These are phyloP conservation scores for Lactarius pseudohatsudake DNA, from an alignment of 768 basidiomycete species.

Conservation along the genomic window DNA sequence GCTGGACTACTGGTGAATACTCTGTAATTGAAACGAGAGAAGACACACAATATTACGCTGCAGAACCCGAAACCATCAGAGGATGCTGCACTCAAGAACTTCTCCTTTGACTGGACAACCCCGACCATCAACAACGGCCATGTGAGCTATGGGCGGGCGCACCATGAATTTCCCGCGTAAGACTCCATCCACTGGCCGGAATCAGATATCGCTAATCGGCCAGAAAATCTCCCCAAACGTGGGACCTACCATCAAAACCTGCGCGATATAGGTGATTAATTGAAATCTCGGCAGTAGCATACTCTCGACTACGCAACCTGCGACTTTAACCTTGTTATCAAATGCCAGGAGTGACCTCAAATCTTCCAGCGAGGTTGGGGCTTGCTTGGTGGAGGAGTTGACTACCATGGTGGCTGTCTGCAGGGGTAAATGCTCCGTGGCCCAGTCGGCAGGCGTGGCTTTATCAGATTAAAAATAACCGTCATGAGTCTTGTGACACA, in stretches of 20 bases:
- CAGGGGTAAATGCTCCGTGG: neutral
- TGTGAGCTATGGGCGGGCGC: constrained; percentile 23
- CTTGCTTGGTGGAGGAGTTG: constrained; percentile 37
- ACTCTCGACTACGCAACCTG: constrained; percentile 57
- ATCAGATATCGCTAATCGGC: constrained; percentile 8
- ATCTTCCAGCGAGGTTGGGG: constrained; percentile 56
- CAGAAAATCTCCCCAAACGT: constrained; percentile 2
- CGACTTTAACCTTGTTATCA: constrained; percentile 91
- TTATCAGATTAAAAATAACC: neutral
- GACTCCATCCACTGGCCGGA: constrained; percentile 78
- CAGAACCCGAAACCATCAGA: constrained; percentile 91
- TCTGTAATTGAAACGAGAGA: constrained; percentile 7
- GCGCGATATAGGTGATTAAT: constrained; percentile 4
- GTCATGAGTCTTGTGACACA: constrained; percentile 1
- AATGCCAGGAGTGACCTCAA: constrained; percentile 51
- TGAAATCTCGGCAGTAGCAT: constrained; percentile 1
- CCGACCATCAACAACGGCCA: constrained; percentile 18
- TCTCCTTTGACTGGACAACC: constrained; percentile 71
- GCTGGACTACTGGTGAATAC: constrained; percentile 39
- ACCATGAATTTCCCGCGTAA: constrained; percentile 95
- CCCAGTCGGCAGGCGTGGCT: neutral
- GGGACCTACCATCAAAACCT: constrained; percentile 67
- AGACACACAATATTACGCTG: constrained; percentile 81
- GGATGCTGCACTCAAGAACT: constrained; percentile 80
- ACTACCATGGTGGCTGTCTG: constrained; percentile 19